These are phyloP conservation scores for Apiospora malaysiana DNA, from an alignment of 2,329 filamentous ascomycete genomes.

Conservation along the genomic window DNA sequence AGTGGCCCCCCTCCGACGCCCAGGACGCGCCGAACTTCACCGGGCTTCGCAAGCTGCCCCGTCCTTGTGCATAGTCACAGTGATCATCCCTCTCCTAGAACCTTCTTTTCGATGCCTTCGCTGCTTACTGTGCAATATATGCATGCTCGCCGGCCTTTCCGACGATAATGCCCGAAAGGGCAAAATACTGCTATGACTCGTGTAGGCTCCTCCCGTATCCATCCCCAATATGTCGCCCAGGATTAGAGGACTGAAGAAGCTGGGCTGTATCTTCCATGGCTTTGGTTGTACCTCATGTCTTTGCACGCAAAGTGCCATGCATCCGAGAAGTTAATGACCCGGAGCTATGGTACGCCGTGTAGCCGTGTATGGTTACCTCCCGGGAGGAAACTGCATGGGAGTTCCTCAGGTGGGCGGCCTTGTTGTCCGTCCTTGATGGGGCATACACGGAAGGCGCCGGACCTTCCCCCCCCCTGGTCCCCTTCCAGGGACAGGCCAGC, in stretches of 20 bases:
- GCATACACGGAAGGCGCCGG: background rate
- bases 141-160: background rate
- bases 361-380: background rate
- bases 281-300: background rate
- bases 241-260: background rate
- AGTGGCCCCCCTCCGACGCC: background rate
- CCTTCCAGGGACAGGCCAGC: background rate
- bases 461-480: too few species aligned
- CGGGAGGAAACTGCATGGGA: background rate
- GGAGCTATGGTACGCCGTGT: background rate
- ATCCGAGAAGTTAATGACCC: background rate
- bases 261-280: background rate
- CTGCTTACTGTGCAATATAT: background rate
- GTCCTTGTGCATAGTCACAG: background rate
- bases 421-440: background rate
- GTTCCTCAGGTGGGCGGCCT: background rate
- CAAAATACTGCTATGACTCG: background rate
- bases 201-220: background rate
- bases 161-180: background rate
- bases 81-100: background rate
- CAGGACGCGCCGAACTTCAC: background rate
- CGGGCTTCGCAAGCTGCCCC: background rate
- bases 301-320: background rate
- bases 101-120: conserved; percentile 2
- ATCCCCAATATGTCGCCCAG: background rate